phyloP scores from a whole-genome alignment of 805 yeast genomes.

The Dipodascopsis uninucleata region DNA sequence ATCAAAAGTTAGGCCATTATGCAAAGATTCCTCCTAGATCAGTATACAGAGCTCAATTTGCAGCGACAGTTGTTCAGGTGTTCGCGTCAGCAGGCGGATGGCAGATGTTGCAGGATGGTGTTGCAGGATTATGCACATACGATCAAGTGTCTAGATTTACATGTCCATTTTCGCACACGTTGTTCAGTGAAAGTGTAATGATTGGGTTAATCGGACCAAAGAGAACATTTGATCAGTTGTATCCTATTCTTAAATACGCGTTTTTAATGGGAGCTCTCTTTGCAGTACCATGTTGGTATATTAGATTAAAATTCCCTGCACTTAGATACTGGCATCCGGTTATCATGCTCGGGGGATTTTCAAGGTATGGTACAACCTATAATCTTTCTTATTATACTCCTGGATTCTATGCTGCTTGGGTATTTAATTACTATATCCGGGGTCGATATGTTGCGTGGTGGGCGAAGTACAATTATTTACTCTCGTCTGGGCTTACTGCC shows the following conservation, averaged over 20 bases:
- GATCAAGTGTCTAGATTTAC: conserved; percentile 45
- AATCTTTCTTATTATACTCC: conserved; percentile 22
- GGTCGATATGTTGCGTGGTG: conserved; percentile 62
- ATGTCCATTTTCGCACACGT: conserved; percentile 46
- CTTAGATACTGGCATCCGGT: conserved; percentile 18
- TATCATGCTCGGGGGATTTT: conserved; percentile 14
- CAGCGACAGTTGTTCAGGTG: conserved; percentile 43
- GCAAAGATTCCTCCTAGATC: conserved; percentile 59
- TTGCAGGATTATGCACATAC: conserved; percentile 43
- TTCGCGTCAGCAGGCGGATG: conserved; percentile 43
- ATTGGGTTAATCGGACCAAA: conserved; percentile 68
- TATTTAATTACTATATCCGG: conserved; percentile 56
- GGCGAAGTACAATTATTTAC: conserved; percentile 67
- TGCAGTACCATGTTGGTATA: conserved; percentile 9
- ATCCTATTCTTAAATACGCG: conserved; percentile 12
- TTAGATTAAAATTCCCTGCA: conserved; percentile 8
- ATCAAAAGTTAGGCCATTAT: conserved; percentile 62
- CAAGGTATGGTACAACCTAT: conserved; percentile 15
- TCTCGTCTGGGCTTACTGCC: conserved; percentile 62
- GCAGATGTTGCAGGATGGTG: conserved; percentile 26
- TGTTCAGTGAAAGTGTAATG: conserved; percentile 52
- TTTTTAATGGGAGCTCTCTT: conserved; percentile 10
- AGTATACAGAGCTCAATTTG: conserved; percentile 49
- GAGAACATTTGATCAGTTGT: conserved; percentile 43
- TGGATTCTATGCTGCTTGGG: conserved; percentile 40